Percentiles rank a stretch among this genome's conserved stretches.
Conservation (phyloP, 1,284 basidiomycete genomes). For the Apiotrichum porosum region DNA sequence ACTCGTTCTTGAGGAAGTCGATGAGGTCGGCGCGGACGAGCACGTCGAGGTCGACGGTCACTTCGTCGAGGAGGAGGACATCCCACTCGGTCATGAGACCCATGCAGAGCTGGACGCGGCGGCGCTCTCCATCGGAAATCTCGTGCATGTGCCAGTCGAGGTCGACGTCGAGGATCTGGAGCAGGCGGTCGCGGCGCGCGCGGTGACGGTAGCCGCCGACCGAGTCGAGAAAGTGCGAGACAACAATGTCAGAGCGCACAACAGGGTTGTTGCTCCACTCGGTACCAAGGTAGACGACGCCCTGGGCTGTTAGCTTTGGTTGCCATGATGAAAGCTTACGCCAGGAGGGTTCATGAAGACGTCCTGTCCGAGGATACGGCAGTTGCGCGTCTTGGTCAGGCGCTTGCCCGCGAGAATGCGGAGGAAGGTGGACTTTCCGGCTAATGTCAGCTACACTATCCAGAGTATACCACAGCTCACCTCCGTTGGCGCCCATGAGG, state of each 20-base stretch:
- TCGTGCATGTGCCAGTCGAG: constrained; percentile 66
- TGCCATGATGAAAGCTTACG: constrained; percentile 26
- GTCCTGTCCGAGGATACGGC: constrained; percentile 71
- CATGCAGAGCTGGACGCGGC: constrained; percentile 91
- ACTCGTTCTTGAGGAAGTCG: constrained; percentile 79
- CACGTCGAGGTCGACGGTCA: constrained; percentile 98
- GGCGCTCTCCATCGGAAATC: constrained; percentile 92
- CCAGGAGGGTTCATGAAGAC: constrained; percentile 64
- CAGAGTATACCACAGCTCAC: constrained; percentile 46
- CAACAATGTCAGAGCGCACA: constrained; percentile 83
- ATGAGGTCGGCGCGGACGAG: constrained; percentile 89
- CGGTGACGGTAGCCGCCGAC: constrained; percentile 95
- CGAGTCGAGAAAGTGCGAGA: constrained; percentile 85
- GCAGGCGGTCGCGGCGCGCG: constrained; percentile 73
- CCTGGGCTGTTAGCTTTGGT: constrained; percentile 39
- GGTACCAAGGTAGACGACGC: constrained; percentile 85
- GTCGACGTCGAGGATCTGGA: constrained; percentile 92
- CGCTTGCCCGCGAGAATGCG: constrained; percentile 92
- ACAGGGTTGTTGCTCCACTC: constrained; percentile 97
- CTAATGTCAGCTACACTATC: constrained; percentile 46
- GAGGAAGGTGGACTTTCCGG: constrained; percentile 92
- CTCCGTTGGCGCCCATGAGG: constrained; percentile 86
- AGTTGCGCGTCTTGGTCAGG: constrained; percentile 63
- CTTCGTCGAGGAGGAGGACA: constrained; percentile 88
- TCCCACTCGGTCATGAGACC: constrained; percentile 96